Percentiles rank a stretch among this genome's conserved stretches.
Conservation (phyloP, 2,329 filamentous ascomycete species). For the Stromatinia cepivora region DNA sequence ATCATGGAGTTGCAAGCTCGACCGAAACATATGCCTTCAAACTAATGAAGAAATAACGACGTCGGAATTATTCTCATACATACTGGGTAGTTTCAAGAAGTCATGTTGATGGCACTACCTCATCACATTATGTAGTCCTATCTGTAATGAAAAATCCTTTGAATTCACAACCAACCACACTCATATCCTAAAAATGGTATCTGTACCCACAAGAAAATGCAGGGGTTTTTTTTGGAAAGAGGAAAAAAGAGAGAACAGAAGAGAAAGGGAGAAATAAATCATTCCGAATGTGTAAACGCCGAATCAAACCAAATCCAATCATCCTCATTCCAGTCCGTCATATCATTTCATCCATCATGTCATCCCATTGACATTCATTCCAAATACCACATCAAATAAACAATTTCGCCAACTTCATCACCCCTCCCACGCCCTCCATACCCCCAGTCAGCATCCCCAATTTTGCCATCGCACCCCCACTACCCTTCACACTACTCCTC, state of each 20-base stretch:
- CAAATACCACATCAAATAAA: slow-evolving; percentile 36
- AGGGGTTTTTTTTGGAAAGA: not conserved
- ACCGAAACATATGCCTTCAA: not conserved
- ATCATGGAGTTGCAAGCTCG: not conserved
- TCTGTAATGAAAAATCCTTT: not conserved
- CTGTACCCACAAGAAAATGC: not conserved
- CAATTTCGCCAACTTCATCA: slow-evolving; percentile 40
- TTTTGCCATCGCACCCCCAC: slow-evolving; percentile 29
- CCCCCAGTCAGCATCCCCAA: slow-evolving; percentile 31
- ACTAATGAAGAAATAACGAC: not conserved
- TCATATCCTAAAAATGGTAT: not conserved
- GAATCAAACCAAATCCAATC: not conserved
- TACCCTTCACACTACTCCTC: slow-evolving; percentile 32
- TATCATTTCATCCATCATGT: not conserved
- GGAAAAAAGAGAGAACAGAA: not conserved
- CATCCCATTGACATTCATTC: not conserved
- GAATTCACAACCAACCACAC: not conserved
- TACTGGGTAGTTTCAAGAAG: no score
- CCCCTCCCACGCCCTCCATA: slow-evolving; percentile 36
- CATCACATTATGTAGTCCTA: not conserved
- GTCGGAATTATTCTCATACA: not conserved
- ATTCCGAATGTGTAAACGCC: not conserved
- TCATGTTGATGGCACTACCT: not conserved
- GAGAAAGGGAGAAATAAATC: not conserved
- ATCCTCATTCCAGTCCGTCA: not conserved